Base-by-base conservation (phyloP, 2,329 filamentous ascomycete genomes). In the Aspergillus fumigatiaffinis region DNA sequence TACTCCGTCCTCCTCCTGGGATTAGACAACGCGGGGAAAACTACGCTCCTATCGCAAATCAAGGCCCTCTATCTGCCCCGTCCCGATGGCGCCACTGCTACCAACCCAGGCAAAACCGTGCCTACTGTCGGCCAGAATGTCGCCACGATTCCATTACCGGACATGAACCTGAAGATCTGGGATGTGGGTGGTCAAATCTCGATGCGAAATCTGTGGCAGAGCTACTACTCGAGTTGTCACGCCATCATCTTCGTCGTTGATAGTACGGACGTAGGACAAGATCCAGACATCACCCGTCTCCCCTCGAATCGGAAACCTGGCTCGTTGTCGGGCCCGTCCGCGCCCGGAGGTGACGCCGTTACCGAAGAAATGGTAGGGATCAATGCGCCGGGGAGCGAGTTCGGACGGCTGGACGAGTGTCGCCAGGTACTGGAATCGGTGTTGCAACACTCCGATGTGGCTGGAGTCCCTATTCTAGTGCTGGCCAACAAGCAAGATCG, bases 121-220 rank as follows among this genome's bases (percentile, higher is more conserved):
- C 94, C 94, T 28, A 99, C 94, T 21, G 93, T 97, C 67, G 94
- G 94, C 63, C 94, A 97, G 75, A 97, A 97, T 77, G 92, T 97
- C 63, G 90, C 91, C 61, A 94, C 92, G 50, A 90, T 99, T 71
- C 86, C 89, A 23, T 83, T 97, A 25, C 89, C 91, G 17, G 91
- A 96, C 74, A 93, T 97, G 86, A 97, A 97, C 80, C 82, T 99
- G 71, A 96, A 97, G 80, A 89, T 99, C 68, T 97, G 94, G 94
- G 94, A 99, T 72, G 91, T 99, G 0, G 94, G 94, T 63, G 94
- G 94, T 6, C 94, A 99, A 76, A 87, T 94, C 70, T 89, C 85
- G 28, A 84, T 99, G 71, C 88, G 94, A 60, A 88, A 89, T 62
- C 85, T 97, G 32, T 99, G 94, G 94, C 91, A 96, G 75, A 91